Conservation (phyloP, 441 rosid genomes). For the Jatropha podagrica region DNA sequence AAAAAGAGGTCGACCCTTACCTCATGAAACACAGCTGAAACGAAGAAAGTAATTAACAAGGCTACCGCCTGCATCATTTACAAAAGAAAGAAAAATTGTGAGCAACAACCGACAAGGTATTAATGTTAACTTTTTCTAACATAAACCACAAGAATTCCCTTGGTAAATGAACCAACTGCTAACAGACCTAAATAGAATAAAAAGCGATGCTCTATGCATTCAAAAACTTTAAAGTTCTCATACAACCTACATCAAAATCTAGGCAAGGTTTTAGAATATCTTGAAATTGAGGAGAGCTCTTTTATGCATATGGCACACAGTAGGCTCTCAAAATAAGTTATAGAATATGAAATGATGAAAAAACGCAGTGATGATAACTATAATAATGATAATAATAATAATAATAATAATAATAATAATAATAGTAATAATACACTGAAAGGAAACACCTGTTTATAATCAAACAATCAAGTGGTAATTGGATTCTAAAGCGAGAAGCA, state of each 20-base stretch:
- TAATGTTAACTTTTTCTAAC: not conserved
- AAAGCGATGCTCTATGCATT: not conserved
- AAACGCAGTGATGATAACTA: not conserved
- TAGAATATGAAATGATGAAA: not conserved
- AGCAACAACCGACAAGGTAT: not conserved
- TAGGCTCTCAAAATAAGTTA: not conserved
- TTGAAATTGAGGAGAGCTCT: not conserved
- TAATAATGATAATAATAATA: too few relatives aligned
- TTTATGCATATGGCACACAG: not conserved
- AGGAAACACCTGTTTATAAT: not conserved
- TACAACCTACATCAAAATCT: not conserved
- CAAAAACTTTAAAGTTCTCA: not conserved
- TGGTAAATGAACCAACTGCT: not conserved
- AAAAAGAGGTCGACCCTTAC: conserved; percentile 30
- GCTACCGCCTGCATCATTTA: conserved; percentile 58
- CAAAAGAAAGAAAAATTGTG: not conserved
- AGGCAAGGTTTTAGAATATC: not conserved
- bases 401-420: not conserved
- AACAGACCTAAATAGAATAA: not conserved
- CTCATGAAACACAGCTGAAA: conserved; percentile 97
- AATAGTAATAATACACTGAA: not conserved
- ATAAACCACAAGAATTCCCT: not conserved
- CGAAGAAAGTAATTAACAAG: conserved; percentile 63
- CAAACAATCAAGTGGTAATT: not conserved
- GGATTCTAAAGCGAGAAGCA: conserved; percentile 12